phyloP scores from a whole-genome alignment of 768 basidiomycete genomes.

The Fistulinella prunicolor region DNA sequence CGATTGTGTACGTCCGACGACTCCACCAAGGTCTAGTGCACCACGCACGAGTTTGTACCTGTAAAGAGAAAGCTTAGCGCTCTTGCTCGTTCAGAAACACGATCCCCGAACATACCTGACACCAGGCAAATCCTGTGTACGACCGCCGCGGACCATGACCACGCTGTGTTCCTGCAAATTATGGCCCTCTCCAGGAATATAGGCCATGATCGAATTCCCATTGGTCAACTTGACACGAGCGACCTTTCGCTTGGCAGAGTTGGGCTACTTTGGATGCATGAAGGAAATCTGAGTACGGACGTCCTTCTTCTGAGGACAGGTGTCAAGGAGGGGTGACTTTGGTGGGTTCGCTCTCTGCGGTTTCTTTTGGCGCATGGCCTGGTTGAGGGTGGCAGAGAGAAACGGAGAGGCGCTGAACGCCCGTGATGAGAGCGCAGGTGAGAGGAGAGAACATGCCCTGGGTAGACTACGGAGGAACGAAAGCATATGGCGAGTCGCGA shows the following conservation, averaged over 20 bases:
- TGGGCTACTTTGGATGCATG: conserved; percentile 93
- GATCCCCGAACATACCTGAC: conserved; percentile 65
- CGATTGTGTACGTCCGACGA: conserved; percentile 74
- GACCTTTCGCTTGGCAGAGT: conserved; percentile 97
- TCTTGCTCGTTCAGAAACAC: neutral
- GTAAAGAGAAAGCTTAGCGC: conserved; percentile 1
- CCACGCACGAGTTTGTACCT: conserved; percentile 97
- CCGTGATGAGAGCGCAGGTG: conserved; percentile 30
- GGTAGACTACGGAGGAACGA: conserved; percentile 24
- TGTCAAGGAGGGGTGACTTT: conserved; percentile 77
- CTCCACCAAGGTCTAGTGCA: conserved; percentile 86
- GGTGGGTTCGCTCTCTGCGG: conserved; percentile 42
- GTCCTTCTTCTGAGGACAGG: conserved; percentile 84
- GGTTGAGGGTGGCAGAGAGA: conserved; percentile 74
- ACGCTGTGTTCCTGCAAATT: conserved; percentile 98
- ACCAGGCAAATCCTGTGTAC: conserved; percentile 97
- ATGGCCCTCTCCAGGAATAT: conserved; percentile 96
- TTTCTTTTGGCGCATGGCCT: conserved; percentile 78
- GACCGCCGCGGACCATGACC: conserved; percentile 90
- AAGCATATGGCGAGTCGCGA: too few relatives aligned
- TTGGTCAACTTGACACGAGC: conserved; percentile 89
- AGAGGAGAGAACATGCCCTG: conserved; percentile 18
- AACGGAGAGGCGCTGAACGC: conserved; percentile 62
- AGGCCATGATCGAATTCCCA: conserved; percentile 87
- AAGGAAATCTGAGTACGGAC: conserved; percentile 82